phyloP scores from a whole-genome alignment of 1,284 basidiomycete genomes.

The Neolentinus lepideus region DNA sequence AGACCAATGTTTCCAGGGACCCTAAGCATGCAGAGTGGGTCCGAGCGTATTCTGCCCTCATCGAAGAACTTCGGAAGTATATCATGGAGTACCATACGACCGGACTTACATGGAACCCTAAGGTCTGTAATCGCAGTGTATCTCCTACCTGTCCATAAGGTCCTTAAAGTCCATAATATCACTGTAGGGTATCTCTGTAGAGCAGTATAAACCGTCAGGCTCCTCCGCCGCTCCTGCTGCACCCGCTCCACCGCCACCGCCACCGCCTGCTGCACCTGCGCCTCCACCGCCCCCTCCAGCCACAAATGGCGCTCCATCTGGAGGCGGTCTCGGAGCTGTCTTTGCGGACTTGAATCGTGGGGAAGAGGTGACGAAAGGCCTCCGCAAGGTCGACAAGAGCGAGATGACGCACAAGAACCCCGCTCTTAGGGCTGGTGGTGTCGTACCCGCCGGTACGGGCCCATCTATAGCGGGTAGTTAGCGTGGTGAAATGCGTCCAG shows the following conservation, averaged over 20 bases:
- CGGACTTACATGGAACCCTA: slow-evolving; percentile 87
- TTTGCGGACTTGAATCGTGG: slow-evolving; percentile 92
- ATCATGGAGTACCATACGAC: slow-evolving; percentile 85
- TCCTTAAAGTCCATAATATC: neutral
- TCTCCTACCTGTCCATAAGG: neutral
- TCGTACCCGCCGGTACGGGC: slow-evolving; percentile 41
- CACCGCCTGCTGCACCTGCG: slow-evolving; percentile 54
- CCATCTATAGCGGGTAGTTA: slow-evolving; percentile 27
- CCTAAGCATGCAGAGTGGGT: slow-evolving; percentile 90
- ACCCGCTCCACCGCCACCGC: slow-evolving; percentile 33
- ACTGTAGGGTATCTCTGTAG: slow-evolving; percentile 53
- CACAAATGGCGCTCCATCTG: slow-evolving; percentile 29
- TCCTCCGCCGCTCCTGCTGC: slow-evolving; percentile 24
- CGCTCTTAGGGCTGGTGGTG: slow-evolving; percentile 59
- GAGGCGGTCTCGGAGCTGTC: slow-evolving; percentile 74
- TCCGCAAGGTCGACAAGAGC: slow-evolving; percentile 92
- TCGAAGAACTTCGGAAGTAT: slow-evolving; percentile 82
- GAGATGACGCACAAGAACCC: slow-evolving; percentile 99
- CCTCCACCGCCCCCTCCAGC: slow-evolving; percentile 35
- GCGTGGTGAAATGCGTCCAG: neutral
- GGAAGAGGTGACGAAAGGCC: slow-evolving; percentile 81
- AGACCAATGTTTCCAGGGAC: slow-evolving; percentile 46
- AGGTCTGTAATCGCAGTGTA: slow-evolving; percentile 41
- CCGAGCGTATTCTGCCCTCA: slow-evolving; percentile 59
- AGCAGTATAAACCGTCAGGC: slow-evolving; percentile 41